These are phyloP conservation scores for Tricholoma hemisulphureum DNA, from an alignment of 768 basidiomycete genomes.

Conservation along the genomic window DNA sequence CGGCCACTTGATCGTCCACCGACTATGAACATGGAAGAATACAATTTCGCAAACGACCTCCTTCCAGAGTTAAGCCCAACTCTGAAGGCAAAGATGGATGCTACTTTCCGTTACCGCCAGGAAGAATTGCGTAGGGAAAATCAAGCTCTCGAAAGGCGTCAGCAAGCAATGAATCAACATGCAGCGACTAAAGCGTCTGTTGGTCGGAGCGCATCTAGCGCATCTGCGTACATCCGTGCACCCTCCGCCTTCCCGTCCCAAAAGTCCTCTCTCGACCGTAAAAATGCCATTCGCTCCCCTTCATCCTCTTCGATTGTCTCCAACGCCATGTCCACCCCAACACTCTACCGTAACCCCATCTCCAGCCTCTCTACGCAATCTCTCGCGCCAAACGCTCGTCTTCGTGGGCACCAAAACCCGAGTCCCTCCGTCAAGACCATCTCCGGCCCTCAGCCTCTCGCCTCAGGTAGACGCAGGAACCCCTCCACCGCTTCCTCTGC, in stretches of 20 bases:
- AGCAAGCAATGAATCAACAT: not conserved
- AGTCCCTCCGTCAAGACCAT: not conserved
- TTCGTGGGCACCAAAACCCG: constrained; percentile 1
- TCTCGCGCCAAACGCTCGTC: constrained; percentile 6
- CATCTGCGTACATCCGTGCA: not conserved
- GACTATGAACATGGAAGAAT: constrained; percentile 5
- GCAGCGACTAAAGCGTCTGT: not conserved
- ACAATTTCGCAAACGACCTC: not conserved
- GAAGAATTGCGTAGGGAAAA: not conserved
- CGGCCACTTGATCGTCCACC: constrained; percentile 8
- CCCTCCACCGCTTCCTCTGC: constrained; percentile 15
- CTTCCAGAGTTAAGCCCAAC: constrained; percentile 6
- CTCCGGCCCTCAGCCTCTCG: not conserved
- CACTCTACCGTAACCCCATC: constrained; percentile 5
- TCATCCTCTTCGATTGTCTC: not conserved
- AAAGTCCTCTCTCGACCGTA: not conserved
- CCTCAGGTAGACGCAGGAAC: constrained; percentile 10
- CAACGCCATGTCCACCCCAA: not conserved
- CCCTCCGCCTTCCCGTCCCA: not conserved
- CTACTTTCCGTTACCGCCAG: not conserved
- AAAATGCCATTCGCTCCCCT: not conserved
- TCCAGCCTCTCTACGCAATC: constrained; percentile 12
- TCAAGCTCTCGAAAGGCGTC: not conserved
- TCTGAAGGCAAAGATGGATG: constrained; percentile 11
- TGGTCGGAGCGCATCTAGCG: constrained; percentile 9